These are phyloP conservation scores for Yamadazyma laniorum DNA, from an alignment of 805 yeast species.

Conservation along the genomic window DNA sequence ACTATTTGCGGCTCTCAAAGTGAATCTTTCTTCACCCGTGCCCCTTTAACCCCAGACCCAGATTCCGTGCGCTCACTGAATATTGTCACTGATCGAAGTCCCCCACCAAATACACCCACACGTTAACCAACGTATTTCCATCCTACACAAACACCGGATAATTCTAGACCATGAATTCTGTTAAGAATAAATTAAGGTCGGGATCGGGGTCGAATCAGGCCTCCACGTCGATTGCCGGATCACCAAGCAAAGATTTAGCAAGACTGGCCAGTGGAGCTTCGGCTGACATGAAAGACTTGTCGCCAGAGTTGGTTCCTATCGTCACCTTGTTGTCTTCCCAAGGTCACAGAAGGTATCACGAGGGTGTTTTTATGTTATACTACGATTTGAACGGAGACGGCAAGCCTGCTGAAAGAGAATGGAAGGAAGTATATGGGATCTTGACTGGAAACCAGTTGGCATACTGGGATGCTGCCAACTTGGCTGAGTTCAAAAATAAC, in stretches of 20 bases:
- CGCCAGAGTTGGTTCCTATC: constrained; percentile 62
- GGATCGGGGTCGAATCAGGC: constrained; percentile 13
- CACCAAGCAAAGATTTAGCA: constrained; percentile 12
- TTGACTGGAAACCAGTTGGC: constrained; percentile 89
- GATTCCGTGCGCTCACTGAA: too few relatives aligned
- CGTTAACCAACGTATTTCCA: too few relatives aligned
- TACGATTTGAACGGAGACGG: constrained; percentile 83
- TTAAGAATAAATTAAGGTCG: constrained; percentile 24
- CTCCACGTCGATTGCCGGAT: constrained; percentile 5
- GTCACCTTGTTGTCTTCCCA: constrained; percentile 74
- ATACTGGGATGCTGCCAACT: constrained; percentile 78
- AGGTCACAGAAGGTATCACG: constrained; percentile 69
- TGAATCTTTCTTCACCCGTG: too few relatives aligned
- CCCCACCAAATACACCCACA: too few relatives aligned
- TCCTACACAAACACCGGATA: too few relatives aligned
- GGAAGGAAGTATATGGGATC: constrained; percentile 93
- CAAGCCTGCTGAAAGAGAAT: constrained; percentile 73
- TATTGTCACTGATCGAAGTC: too few relatives aligned
- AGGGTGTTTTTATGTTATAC: constrained; percentile 71
- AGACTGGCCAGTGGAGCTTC: constrained; percentile 4
- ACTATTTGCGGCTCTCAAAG: too few relatives aligned
- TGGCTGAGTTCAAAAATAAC: constrained; percentile 49
- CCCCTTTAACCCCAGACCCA: too few relatives aligned
- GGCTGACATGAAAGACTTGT: constrained; percentile 24
- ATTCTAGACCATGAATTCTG: constrained; percentile 27